Evolutionary conservation across 768 basidiomycete genomes (phyloP), one percentile per base, ranked within the genome.

Genomic region (Pleurotus cornucopiae): DNA sequence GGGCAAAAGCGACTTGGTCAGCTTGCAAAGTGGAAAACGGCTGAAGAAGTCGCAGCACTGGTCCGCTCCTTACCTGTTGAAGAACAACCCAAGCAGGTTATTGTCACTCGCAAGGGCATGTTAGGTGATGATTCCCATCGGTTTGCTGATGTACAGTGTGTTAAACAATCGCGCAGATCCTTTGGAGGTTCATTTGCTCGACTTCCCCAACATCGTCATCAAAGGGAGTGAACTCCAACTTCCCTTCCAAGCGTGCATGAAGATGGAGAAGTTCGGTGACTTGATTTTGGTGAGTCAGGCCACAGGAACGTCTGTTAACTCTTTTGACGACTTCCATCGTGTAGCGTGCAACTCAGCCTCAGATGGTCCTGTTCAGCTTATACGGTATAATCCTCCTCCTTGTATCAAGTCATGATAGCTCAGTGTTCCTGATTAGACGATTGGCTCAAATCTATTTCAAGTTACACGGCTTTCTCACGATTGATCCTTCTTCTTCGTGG

Each of bases 141-240:
- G 30, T 34, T 34, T 34, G 7, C 30, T 1, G 30, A 11, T 12
- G 3, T 34, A 34, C 30, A 34, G 30, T 2, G 30, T 34, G 30
- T 54, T 12, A 59, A 52, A 12, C 18, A 4, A 49, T 34, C 53
- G 44, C 18, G 41, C 48, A 89, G 91, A 94, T 70, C 91, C 92
- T 39, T 85, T 98, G 54, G 97, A 98, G 78, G 97, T 98, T 57
- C 97, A 98, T 69, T 83, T 98, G 70, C 86, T 99, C 60, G 97
- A 99, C 74, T 99, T 99, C 88, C 97, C 97, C 51, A 99, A 99
- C 73, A 99, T 99, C 62, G 97, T 99, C 71, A 99, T 99, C 79
- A 98, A 98, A 76, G 97, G 97, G 57, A 94, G 91, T 62, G 97
- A 99, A 70, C 77, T 99, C 47, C 97, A 99, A 65, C 76, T 98